These are phyloP conservation scores for Colletotrichum lindemuthianum DNA, from an alignment of 2,329 filamentous ascomycete species.

Conservation along the genomic window DNA sequence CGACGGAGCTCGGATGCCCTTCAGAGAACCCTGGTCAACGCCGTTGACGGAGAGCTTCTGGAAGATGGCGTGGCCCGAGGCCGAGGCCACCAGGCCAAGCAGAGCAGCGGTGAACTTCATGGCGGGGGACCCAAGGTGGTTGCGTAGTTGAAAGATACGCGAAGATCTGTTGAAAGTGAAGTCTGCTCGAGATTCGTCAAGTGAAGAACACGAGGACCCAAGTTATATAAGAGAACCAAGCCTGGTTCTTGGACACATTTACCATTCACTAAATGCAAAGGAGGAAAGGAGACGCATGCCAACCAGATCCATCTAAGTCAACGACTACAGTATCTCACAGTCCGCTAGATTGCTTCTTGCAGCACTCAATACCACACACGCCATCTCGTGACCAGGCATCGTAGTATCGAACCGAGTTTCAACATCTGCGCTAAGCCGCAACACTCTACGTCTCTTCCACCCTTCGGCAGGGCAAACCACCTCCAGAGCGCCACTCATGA, in stretches of 20 bases:
- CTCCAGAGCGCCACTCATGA: not conserved
- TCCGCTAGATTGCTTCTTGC: constrained; percentile 18
- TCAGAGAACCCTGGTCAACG: constrained; percentile 58
- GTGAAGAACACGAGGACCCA: too few species aligned
- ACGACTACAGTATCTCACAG: constrained; percentile 4
- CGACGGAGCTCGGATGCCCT: constrained; percentile 58
- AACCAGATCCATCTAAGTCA: not conserved
- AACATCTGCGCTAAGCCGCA: not conserved
- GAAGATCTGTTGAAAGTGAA: not conserved
- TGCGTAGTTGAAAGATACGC: too few species aligned
- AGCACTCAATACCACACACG: constrained; percentile 6
- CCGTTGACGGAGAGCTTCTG: constrained; percentile 58
- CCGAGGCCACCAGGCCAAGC: constrained; percentile 40
- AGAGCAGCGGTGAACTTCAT: constrained; percentile 34
- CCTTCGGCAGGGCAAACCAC: not conserved
- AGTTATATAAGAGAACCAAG: too few species aligned
- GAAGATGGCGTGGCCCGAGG: constrained; percentile 54
- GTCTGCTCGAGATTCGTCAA: too few species aligned
- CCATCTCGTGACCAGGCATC: not conserved
- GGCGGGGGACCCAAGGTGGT: too few species aligned
- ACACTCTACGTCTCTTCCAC: not conserved
- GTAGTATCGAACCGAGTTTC: not conserved
- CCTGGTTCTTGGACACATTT: too few species aligned
- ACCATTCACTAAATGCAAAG: not conserved
- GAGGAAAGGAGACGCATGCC: not conserved